Conservation (phyloP, 2,329 filamentous ascomycete species). For the Plenodomus tracheiphilus region DNA sequence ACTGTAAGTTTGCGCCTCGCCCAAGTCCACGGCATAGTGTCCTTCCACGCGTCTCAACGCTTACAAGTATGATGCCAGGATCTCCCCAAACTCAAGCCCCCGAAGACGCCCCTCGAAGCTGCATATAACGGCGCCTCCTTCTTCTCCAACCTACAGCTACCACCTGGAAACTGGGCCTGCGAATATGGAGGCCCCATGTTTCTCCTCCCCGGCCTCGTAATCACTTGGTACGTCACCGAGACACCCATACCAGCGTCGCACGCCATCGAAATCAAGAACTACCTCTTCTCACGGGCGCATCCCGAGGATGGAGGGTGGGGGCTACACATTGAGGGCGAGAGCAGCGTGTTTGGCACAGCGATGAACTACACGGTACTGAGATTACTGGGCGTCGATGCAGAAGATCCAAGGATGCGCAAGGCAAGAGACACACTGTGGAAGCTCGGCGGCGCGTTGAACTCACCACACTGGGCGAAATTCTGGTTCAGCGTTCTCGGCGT, state of each 20-base stretch:
- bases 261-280: conserved; percentile 87
- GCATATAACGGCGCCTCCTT: conserved; percentile 84
- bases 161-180: conserved; percentile 91
- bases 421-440: conserved; percentile 81
- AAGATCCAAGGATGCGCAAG: conserved; percentile 83
- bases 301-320: conserved; percentile 96
- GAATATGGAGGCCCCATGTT: conserved; percentile 99
- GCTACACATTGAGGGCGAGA: conserved; percentile 90
- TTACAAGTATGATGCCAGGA: conserved; percentile 56
- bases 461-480: conserved; percentile 96
- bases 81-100: conserved; percentile 70
- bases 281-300: conserved; percentile 82
- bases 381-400: conserved; percentile 78
- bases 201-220: conserved; percentile 80
- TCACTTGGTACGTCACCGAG: conserved; percentile 86
- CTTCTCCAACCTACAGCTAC: conserved; percentile 86
- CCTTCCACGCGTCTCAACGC: neutral
- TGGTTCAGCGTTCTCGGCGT: conserved; percentile 87
- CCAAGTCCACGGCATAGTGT: neutral
- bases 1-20: conserved; percentile 57
- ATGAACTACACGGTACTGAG: conserved; percentile 86
- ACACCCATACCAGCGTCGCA: conserved; percentile 81
- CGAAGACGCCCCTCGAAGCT: conserved; percentile 74
- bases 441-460: conserved; percentile 80
- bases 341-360: conserved; percentile 84